Conservation (phyloP, 2,329 filamentous ascomycete species). For the Keithomyces neogunnii region DNA sequence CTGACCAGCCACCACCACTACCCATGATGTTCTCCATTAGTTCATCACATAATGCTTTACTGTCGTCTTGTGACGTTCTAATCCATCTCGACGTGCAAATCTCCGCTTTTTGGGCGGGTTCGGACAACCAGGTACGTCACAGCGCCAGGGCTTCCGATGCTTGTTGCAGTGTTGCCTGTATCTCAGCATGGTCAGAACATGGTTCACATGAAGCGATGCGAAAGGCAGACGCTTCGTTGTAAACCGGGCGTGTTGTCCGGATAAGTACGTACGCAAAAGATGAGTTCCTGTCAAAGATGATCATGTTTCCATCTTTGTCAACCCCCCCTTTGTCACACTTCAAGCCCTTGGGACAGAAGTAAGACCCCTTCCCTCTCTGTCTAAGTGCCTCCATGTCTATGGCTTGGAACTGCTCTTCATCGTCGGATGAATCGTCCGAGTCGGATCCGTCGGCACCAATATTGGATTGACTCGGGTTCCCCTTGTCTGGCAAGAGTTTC, state of each 20-base stretch:
- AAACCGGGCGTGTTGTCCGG: not conserved
- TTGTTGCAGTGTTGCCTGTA: conserved; percentile 34
- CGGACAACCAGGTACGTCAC: conserved; percentile 28
- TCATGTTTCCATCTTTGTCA: conserved; percentile 27
- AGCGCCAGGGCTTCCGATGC: conserved; percentile 33
- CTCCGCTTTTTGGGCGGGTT: conserved; percentile 32
- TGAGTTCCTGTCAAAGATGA: conserved; percentile 33
- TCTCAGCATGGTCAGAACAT: conserved; percentile 6
- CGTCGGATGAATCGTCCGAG: conserved; percentile 22
- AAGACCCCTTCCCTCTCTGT: conserved; percentile 29
- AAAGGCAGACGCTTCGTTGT: not conserved
- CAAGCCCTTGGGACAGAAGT: conserved; percentile 26
- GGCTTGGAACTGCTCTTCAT: conserved; percentile 25
- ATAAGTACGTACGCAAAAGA: conserved; percentile 26
- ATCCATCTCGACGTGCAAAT: conserved; percentile 32
- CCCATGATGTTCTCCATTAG: conserved; percentile 8
- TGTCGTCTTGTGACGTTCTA: conserved; percentile 31
- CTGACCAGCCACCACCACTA: not conserved
- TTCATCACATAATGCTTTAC: conserved; percentile 27
- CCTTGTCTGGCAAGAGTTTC: conserved; percentile 14
- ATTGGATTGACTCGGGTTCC: conserved; percentile 8
- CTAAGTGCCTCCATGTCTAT: conserved; percentile 31
- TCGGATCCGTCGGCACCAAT: conserved; percentile 11
- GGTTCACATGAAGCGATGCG: not conserved
- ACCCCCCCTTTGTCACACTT: conserved; percentile 32